These are phyloP conservation scores for Phyllostachys edulis DNA, from an alignment of 176 grass and related monocot genomes.

Conservation along the genomic window DNA sequence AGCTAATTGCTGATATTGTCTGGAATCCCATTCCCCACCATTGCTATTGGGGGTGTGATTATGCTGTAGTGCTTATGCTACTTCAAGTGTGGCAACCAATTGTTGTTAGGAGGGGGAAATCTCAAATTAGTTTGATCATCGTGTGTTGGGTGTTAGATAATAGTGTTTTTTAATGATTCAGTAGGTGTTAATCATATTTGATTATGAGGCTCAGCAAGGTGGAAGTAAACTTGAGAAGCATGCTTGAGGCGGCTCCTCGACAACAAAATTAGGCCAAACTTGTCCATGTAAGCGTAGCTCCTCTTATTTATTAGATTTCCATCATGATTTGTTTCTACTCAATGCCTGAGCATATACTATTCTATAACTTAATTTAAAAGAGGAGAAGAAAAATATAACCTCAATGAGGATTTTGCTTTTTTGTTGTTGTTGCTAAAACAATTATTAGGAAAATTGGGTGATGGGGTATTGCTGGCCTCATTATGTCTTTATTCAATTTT, in stretches of 20 bases:
- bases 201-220: constrained; percentile 79
- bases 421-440: neutral
- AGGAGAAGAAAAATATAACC: neutral
- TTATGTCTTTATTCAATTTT: neutral
- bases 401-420: neutral
- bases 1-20: no score
- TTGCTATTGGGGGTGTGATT: no score
- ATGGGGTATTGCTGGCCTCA: neutral
- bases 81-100: no score
- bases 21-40: no score
- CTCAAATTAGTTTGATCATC: neutral
- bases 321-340: neutral
- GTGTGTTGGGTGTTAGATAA: neutral
- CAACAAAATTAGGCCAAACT: constrained; percentile 87
- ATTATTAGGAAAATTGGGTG: neutral
- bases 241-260: no score
- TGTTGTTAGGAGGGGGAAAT: no score
- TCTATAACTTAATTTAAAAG: neutral
- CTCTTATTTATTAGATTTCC: neutral
- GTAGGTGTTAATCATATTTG: constrained; percentile 9
- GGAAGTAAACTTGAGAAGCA: constrained; percentile 83
- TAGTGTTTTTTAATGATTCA: neutral
- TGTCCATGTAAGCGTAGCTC: constrained; percentile 52
- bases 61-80: no score
- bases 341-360: neutral